These are phyloP conservation scores for Pseudogymnoascus sp. DNA, from an alignment of 2,329 filamentous ascomycete genomes.

Conservation along the genomic window DNA sequence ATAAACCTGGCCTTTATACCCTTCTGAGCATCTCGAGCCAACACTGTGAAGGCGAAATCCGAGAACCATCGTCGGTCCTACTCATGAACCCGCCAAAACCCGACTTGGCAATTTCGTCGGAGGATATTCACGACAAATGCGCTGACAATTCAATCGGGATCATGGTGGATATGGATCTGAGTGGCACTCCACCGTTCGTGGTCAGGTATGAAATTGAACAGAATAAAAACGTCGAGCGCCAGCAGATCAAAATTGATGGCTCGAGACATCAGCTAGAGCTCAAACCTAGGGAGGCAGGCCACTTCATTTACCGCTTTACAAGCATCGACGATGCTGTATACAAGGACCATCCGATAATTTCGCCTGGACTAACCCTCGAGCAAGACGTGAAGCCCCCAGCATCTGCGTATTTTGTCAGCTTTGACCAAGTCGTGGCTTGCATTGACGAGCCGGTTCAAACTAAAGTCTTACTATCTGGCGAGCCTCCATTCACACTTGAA, in stretches of 20 bases:
- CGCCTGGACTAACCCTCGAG: conserved; percentile 60
- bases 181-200: conserved; percentile 87
- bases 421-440: conserved; percentile 60
- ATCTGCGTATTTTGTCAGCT: conserved; percentile 62
- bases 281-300: conserved; percentile 71
- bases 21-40: conserved; percentile 73
- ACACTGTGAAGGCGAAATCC: conserved; percentile 78
- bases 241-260: conserved; percentile 57
- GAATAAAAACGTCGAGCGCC: conserved; percentile 40
- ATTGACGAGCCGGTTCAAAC: conserved; percentile 75
- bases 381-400: conserved; percentile 93
- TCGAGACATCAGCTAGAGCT: conserved; percentile 80
- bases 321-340: conserved; percentile 81
- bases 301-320: conserved; percentile 80
- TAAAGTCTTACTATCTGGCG: conserved; percentile 69
- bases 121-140: conserved; percentile 90
- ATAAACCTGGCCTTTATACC: conserved; percentile 78
- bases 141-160: conserved; percentile 90
- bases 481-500: conserved; percentile 81
- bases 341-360: conserved; percentile 54
- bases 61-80: conserved; percentile 90
- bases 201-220: conserved; percentile 62
- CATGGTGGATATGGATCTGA: conserved; percentile 79
- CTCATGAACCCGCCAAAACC: conserved; percentile 88
- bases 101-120: conserved; percentile 62